Conservation (phyloP, 768 basidiomycete species). For the Tricholoma matsutake region DNA sequence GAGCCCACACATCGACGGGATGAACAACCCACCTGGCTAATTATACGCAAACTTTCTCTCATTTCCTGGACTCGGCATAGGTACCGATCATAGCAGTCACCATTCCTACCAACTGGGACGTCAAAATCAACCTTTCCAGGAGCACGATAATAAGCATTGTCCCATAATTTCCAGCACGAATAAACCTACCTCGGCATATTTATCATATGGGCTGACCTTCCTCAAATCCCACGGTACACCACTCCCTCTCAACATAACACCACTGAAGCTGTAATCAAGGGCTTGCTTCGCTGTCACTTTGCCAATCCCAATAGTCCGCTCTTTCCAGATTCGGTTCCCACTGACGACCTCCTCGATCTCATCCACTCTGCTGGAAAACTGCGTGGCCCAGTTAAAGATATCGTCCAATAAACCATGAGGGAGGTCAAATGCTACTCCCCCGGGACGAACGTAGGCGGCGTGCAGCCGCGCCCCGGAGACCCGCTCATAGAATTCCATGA, state of each 20-base stretch:
- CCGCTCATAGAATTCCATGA: constrained; percentile 99
- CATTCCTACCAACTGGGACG: constrained; percentile 93
- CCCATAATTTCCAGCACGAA: not conserved
- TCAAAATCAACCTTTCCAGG: constrained; percentile 84
- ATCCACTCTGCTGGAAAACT: constrained; percentile 86
- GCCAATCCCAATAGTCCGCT: constrained; percentile 88
- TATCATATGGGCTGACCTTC: constrained; percentile 91
- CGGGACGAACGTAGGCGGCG: constrained; percentile 96
- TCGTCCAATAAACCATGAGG: constrained; percentile 99
- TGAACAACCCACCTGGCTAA: constrained; percentile 55
- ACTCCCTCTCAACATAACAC: constrained; percentile 94
- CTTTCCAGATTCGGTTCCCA: constrained; percentile 98
- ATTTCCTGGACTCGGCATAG: constrained; percentile 98
- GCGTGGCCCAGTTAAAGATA: constrained; percentile 97
- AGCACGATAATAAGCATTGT: not conserved
- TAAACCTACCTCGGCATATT: constrained; percentile 76
- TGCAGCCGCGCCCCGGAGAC: constrained; percentile 97
- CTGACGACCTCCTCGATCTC: constrained; percentile 98
- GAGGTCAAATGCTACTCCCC: constrained; percentile 96
- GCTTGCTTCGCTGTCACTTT: constrained; percentile 91
- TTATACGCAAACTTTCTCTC: constrained; percentile 89
- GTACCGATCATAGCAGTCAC: constrained; percentile 98
- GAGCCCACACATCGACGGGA: not conserved
- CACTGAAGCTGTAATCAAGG: constrained; percentile 88
- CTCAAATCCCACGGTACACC: constrained; percentile 94